Base-by-base conservation (phyloP, 2,329 filamentous ascomycete genomes). In the Zasmidium cellare region DNA sequence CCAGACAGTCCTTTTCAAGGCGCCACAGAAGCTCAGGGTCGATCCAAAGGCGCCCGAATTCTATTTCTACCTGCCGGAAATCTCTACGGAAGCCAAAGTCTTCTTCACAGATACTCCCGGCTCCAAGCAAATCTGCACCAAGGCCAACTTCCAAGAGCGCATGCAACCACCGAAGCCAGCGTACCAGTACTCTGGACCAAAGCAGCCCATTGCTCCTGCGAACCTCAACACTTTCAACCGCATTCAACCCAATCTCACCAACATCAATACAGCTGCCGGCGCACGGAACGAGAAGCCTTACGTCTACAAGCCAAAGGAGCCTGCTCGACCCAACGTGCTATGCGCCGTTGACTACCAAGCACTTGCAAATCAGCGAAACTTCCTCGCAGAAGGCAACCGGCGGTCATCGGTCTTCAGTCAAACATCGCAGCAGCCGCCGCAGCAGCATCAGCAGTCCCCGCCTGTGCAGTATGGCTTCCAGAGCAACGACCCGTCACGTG, bases 41-140 rank as follows among this genome's bases (percentile, higher is more conserved):
- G 86, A 96, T 69, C 74, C 96, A 9, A 76, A 76, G 60, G 90
- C 89, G 71, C 84, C 93, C 60, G 87, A 90, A 71, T 74, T 96
- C 18, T 97, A 92, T 91, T 84, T 91, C 76, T 97, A 97, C 72
- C 82, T 99, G 59, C 91, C 91, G 28, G 86, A 86, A 72, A 84
- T 83, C 19, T 97, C 93, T 20, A 97, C 93, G 6, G 93, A 97
- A 70, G 89, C 91, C 54, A 92, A 88, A 73, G 88, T 92, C 23
- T 91, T 96, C 72, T 99, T 94, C 75, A 96, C 92, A 3, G 90
- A 94, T 68, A 87, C 96, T 75, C 84, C 83, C 46, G 77, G 75
- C 58, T 80, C 79, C 57, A 80, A 75, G n/a, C 77, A 78, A 47
- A 82, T 91, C 25, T 73, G 90, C 91, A 59, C 77, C 81, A 87